phyloP scores from a whole-genome alignment of 1,139 yeast species.

The Geotrichum bryndzae region DNA sequence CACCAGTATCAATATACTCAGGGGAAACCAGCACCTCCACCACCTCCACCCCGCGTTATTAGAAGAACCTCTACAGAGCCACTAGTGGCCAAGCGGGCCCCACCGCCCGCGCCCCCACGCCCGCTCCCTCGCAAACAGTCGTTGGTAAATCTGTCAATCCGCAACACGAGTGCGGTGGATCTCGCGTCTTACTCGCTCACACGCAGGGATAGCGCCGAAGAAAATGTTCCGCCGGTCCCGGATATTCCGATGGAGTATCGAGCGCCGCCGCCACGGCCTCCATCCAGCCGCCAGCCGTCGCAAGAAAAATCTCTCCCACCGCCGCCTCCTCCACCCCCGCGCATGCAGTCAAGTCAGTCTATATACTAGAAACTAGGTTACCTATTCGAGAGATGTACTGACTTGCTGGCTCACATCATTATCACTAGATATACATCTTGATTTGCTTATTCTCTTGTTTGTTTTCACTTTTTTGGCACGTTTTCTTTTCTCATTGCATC shows the following conservation, averaged over 20 bases:
- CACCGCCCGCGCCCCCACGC: slow-evolving; percentile 4
- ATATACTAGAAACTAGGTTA: neutral
- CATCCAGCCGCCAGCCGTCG: neutral
- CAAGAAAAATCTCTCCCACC: slow-evolving; percentile 4
- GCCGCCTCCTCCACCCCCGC: slow-evolving; percentile 13
- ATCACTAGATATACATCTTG: neutral
- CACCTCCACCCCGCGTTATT: slow-evolving; percentile 12
- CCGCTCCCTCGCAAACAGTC: slow-evolving; percentile 14
- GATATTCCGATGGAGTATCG: neutral
- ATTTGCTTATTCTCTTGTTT: neutral
- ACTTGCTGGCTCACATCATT: neutral
- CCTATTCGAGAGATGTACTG: neutral
- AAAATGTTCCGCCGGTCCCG: neutral
- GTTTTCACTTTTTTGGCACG: neutral
- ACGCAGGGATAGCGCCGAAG: neutral
- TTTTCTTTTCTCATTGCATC: neutral
- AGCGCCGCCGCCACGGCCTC: neutral
- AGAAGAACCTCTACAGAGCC: neutral
- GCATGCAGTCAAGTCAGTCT: neutral
- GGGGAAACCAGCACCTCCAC: slow-evolving; percentile 8
- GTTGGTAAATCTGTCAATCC: slow-evolving; percentile 8
- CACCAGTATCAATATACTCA: neutral
- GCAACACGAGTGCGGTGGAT: slow-evolving; percentile 15
- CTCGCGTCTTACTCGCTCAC: slow-evolving; percentile 3
- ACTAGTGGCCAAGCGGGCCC: neutral